Percentiles rank a stretch among this genome's conserved stretches.
These are phyloP conservation scores for Sclerotiophoma versabilis DNA, from an alignment of 2,329 filamentous ascomycete species.

Conservation along the genomic window DNA sequence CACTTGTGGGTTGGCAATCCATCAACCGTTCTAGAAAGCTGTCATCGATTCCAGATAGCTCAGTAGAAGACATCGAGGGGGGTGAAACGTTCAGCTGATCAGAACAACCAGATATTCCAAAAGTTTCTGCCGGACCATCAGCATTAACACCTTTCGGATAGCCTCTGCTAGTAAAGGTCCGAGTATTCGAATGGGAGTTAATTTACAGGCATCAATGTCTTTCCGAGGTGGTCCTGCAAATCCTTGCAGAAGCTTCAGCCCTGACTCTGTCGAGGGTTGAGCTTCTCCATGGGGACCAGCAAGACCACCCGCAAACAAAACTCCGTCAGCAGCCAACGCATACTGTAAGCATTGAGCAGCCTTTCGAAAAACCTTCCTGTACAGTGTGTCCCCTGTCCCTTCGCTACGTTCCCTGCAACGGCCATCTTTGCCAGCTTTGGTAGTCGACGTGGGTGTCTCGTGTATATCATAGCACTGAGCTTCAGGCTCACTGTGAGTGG, in stretches of 20 bases:
- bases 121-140: conserved; percentile 12
- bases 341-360: conserved; percentile 20
- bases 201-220: not conserved
- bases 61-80: conserved; percentile 5
- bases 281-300: conserved; percentile 22
- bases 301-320: conserved; percentile 24
- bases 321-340: conserved; percentile 23
- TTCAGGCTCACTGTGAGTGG: too few species aligned
- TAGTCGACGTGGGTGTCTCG: not conserved
- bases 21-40: conserved; percentile 23
- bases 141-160: conserved; percentile 4
- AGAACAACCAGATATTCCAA: not conserved
- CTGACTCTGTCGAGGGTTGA: conserved; percentile 19
- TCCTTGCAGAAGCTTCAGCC: conserved; percentile 19
- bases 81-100: not conserved
- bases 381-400: conserved; percentile 15
- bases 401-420: not conserved
- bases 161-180: conserved; percentile 15
- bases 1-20: conserved; percentile 20
- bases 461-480: not conserved
- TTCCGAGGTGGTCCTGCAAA: not conserved
- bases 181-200: not conserved
- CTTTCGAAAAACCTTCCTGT: conserved; percentile 23
- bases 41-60: conserved; percentile 19
- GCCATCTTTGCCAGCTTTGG: not conserved